Conservation (phyloP, 1,139 yeast genomes). For the Sugiyamaella novakii region DNA sequence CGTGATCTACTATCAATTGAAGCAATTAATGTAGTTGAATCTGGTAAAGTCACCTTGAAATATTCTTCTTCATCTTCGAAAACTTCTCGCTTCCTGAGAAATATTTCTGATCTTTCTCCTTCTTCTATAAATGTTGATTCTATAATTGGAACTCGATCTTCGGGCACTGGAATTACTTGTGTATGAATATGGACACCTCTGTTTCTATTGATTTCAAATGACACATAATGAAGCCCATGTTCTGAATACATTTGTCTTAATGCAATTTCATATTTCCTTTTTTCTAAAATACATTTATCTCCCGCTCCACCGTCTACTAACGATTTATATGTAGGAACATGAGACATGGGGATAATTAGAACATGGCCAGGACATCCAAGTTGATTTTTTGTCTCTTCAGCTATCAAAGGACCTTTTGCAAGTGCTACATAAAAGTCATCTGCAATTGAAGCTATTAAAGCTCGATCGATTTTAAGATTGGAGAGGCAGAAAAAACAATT, state of each 20-base stretch:
- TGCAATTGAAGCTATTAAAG: constrained; percentile 79
- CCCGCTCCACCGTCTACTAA: constrained; percentile 20
- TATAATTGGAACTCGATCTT: constrained; percentile 22
- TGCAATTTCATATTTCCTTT: constrained; percentile 31
- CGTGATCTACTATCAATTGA: constrained; percentile 20
- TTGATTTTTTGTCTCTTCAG: constrained; percentile 39
- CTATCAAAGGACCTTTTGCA: constrained; percentile 84
- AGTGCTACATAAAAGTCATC: constrained; percentile 66
- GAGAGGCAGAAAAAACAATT: constrained; percentile 81
- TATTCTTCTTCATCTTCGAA: constrained; percentile 26
- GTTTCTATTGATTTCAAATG: constrained; percentile 39
- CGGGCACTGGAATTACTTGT: constrained; percentile 40
- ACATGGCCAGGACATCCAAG: constrained; percentile 76
- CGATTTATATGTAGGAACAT: constrained; percentile 51
- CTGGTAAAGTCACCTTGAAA: constrained; percentile 28
- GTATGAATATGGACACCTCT: constrained; percentile 43
- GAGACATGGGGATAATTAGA: constrained; percentile 79
- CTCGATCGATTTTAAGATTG: constrained; percentile 75
- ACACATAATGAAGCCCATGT: constrained; percentile 30
- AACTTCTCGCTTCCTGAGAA: constrained; percentile 13
- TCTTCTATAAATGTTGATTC: constrained; percentile 30
- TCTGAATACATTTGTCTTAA: constrained; percentile 32
- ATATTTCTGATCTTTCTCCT: constrained; percentile 19
- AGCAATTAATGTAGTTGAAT: constrained; percentile 25
- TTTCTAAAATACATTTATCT: constrained; percentile 27